phyloP scores from a whole-genome alignment of 148 eudicot genomes.

The Selenicereus undatus region DNA sequence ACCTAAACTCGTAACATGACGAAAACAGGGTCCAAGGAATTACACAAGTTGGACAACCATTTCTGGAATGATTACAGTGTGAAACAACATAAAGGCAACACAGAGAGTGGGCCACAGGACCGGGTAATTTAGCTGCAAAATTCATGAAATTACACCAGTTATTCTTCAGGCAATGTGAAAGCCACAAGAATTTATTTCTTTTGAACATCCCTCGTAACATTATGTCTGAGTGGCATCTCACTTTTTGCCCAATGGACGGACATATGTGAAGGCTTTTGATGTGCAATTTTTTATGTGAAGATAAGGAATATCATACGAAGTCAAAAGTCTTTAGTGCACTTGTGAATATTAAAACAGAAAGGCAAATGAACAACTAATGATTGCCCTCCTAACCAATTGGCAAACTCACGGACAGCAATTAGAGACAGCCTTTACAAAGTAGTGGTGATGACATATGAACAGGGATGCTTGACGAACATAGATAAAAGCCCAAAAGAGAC shows the following conservation, averaged over 20 bases:
- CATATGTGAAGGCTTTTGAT: slow-evolving; percentile 25
- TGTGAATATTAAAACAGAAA: slow-evolving; percentile 24
- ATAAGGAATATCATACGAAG: slow-evolving; percentile 35
- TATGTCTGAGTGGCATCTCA: slow-evolving; percentile 22
- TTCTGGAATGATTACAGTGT: not conserved
- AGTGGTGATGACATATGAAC: slow-evolving; percentile 12
- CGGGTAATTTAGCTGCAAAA: not conserved
- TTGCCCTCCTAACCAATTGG: slow-evolving; percentile 28
- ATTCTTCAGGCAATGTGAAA: slow-evolving; percentile 13
- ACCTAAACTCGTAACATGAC: not conserved
- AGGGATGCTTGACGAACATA: slow-evolving; percentile 21
- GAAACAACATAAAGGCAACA: slow-evolving; percentile 3
- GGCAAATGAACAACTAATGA: slow-evolving; percentile 26
- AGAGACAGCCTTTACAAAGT: slow-evolving; percentile 24
- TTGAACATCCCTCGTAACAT: slow-evolving; percentile 18
- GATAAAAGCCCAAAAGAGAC: slow-evolving; percentile 3
- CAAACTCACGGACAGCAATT: slow-evolving; percentile 9
- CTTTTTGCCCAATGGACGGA: slow-evolving; percentile 30
- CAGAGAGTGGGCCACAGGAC: not conserved
- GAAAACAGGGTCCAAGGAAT: not conserved
- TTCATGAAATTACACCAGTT: slow-evolving; percentile 1
- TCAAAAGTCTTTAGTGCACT: slow-evolving; percentile 28
- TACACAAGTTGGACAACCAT: not conserved
- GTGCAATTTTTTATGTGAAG: slow-evolving; percentile 19
- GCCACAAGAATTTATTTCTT: slow-evolving; percentile 12